Percentiles rank a stretch among this genome's conserved stretches.
Evolutionary conservation across 2,329 filamentous ascomycete species (phyloP).

Genomic region (Aspergillus sp.): DNA sequence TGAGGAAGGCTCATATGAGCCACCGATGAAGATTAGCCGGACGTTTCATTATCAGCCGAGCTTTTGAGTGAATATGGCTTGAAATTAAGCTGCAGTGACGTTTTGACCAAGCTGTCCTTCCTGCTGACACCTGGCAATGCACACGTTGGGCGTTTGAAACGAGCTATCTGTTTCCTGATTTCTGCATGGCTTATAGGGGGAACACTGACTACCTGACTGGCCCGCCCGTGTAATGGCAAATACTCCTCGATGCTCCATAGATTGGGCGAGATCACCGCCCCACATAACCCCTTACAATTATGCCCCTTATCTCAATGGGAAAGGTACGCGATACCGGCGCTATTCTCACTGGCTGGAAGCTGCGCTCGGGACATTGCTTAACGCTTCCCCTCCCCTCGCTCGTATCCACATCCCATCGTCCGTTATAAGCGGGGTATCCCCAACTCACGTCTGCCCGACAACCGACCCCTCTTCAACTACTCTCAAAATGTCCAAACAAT

Average conservation of each 20-base stretch:
- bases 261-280: neutral
- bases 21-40: neutral
- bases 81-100: too few species aligned
- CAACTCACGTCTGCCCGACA: too few species aligned
- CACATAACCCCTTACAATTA: neutral
- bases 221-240: too few species aligned
- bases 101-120: too few species aligned
- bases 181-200: too few species aligned
- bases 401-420: too few species aligned
- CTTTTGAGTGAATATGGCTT: neutral
- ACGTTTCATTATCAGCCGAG: neutral
- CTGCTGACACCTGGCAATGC: too few species aligned
- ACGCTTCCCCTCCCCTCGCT: neutral
- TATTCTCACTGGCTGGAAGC: neutral
- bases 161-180: too few species aligned
- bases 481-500: slow-evolving; percentile 1
- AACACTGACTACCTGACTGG: too few species aligned
- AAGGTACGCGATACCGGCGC: neutral
- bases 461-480: too few species aligned
- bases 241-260: neutral
- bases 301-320: too few species aligned
- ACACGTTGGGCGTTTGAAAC: too few species aligned
- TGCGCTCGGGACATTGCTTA: neutral
- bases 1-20: neutral
- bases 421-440: neutral